These are phyloP conservation scores for Saccharomycopsis sp. DNA, from an alignment of 805 yeast genomes.

Conservation along the genomic window DNA sequence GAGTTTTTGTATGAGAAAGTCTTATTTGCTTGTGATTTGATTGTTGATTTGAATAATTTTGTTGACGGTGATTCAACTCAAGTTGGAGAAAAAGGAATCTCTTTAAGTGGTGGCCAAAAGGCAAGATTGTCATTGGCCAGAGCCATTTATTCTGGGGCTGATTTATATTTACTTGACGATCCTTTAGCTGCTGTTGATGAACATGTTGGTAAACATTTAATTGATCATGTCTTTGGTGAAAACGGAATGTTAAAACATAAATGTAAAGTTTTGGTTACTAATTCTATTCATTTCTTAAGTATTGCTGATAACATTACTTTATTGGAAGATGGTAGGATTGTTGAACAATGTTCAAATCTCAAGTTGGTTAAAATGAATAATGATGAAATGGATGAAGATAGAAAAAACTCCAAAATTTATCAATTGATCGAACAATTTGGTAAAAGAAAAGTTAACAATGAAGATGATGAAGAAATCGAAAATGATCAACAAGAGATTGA, in stretches of 20 bases:
- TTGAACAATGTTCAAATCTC: slow-evolving; percentile 55
- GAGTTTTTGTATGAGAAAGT: slow-evolving; percentile 72
- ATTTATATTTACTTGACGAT: slow-evolving; percentile 83
- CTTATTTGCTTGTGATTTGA: slow-evolving; percentile 78
- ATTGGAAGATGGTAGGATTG: slow-evolving; percentile 56
- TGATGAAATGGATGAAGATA: no score
- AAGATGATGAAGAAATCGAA: slow-evolving; percentile 19
- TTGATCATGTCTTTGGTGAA: slow-evolving; percentile 74
- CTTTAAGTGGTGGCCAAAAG: slow-evolving; percentile 95
- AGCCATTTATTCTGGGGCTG: slow-evolving; percentile 93
- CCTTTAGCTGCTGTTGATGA: slow-evolving; percentile 95
- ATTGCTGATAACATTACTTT: slow-evolving; percentile 63
- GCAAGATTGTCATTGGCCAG: slow-evolving; percentile 91
- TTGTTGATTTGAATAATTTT: slow-evolving; percentile 63
- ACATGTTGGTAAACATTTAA: slow-evolving; percentile 84
- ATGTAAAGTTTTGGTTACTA: slow-evolving; percentile 75
- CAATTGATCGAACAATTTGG: slow-evolving; percentile 57
- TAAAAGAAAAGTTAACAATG: slow-evolving; percentile 29
- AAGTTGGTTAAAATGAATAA: slow-evolving; percentile 31
- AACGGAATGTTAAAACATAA: slow-evolving; percentile 66
- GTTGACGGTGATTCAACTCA: slow-evolving; percentile 87
- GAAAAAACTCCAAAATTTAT: slow-evolving; percentile 38
- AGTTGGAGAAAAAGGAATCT: slow-evolving; percentile 96
- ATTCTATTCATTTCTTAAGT: slow-evolving; percentile 70
- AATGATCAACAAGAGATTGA: neutral